Evolutionary conservation across 2,329 filamentous ascomycete genomes (phyloP), one percentile per base, ranked within the genome.

Genomic region (Aspergillus intermedius): DNA sequence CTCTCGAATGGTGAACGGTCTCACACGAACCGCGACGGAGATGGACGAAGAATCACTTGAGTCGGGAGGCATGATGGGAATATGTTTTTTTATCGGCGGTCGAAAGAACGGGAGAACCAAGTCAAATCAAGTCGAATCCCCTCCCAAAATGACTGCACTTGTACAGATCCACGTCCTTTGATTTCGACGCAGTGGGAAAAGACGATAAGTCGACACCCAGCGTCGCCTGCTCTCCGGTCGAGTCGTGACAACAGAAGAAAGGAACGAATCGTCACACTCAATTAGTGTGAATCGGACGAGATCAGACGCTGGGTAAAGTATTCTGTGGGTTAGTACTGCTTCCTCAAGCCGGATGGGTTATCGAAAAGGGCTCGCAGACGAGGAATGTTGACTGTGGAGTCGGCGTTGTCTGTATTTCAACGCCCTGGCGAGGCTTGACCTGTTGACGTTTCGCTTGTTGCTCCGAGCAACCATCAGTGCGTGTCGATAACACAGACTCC

Each of bases 1-100:
- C 77, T 98, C 93, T 73, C 90, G 80, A 59, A 97, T 96, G 10
- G 82, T 85, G 60, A 85, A 85, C 19, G 82, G 82, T 52, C 82
- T 76, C 44, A 85, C 81, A 68, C 81, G 74, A 54, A 85, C 79
- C 34, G 74, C 67, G 54, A 77, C 74, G 35, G 68, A 73, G 52
- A 77, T 77, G 10, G 74, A 77, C 17, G 74, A 76, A 52, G 74
- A 70, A 56, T 72, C 72, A 52, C 66, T 70, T 44, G 67, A 57
- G 49, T 64, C 60, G 53, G 67, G 64, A 53, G 67, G 64, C 73
- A 76, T 76, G 30, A 35, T 64, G 58, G 49, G 49, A 41, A 43
- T 50, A 37, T 46, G 44, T 43, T 15, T 43, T 15, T 7, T 19
- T 8, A 19, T 19, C 10, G 10, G 10, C 10, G 37, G 37, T 19